Percentiles rank a stretch among this genome's conserved stretches.
phyloP scores from a whole-genome alignment of 768 basidiomycete species.

The Pleurotus tuber-regium region DNA sequence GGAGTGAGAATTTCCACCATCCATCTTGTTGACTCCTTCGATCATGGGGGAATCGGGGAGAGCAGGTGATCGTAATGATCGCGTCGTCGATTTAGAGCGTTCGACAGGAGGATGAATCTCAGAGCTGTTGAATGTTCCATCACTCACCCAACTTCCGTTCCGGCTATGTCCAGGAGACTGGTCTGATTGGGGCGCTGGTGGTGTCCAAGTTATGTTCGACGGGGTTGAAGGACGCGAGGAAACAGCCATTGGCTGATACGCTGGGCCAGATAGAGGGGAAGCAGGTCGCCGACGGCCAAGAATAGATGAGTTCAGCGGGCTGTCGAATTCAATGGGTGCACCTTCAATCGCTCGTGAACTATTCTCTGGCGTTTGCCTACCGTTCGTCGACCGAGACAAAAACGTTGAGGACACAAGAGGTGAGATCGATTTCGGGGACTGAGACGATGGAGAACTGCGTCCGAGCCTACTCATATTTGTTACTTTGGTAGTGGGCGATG shows the following conservation, averaged over 20 bases:
- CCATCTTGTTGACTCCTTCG: conserved; percentile 30
- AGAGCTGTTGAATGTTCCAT: conserved; percentile 28
- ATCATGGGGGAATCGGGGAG: conserved; percentile 59
- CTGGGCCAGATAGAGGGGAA: conserved; percentile 64
- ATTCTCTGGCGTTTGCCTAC: conserved; percentile 63
- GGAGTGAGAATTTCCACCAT: conserved; percentile 28
- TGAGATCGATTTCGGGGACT: conserved; percentile 45
- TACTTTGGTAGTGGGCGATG: conserved; percentile 32
- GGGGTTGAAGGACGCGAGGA: conserved; percentile 67
- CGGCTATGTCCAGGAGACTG: conserved; percentile 43
- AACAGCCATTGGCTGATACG: conserved; percentile 59
- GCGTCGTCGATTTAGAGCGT: conserved; percentile 40
- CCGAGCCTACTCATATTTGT: conserved; percentile 47
- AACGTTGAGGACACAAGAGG: conserved; percentile 44
- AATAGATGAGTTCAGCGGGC: conserved; percentile 47
- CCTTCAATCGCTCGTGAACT: conserved; percentile 31
- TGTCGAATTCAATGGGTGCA: conserved; percentile 42
- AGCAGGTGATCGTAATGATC: conserved; percentile 53
- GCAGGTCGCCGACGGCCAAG: conserved; percentile 60
- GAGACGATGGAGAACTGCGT: conserved; percentile 51
- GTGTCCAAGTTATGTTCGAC: conserved; percentile 74
- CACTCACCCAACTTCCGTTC: conserved; percentile 59
- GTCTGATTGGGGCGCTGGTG: conserved; percentile 24
- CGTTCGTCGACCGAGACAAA: conserved; percentile 61
- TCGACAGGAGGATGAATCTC: conserved; percentile 30